Evolutionary conservation across 805 yeast genomes (phyloP), one percentile per base, ranked within the genome.

Genomic region (Ogataea salicorniae): DNA sequence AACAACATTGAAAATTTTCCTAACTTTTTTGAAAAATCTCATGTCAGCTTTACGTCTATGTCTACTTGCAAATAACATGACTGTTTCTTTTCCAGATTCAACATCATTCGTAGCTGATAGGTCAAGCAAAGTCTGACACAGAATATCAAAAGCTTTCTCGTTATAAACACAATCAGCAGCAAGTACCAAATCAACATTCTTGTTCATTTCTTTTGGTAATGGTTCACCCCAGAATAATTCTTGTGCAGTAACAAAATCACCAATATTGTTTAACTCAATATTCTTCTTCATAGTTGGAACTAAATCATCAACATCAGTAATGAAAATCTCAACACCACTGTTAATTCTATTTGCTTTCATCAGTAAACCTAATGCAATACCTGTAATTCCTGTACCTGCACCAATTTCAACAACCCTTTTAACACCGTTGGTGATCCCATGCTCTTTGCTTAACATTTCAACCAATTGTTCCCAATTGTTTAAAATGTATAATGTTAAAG

Each of bases 111-210:
- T 38, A 2, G 15, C 18, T 38, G 72, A 60, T 17, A 79, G 54
- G 48, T 76, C 78, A 34, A 76, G 49, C 31, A 79, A 59, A 0
- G 84, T 79, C 49, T 67, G 61, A 45, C 75, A 77, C 36, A 79
- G 57, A 37, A 78, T 55, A 5, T 80, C 81, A 55, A 80, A 79
- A 3, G 81, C 80, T 9, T 65, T 57, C 53, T 78, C 84, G 26
- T 75, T 63, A 48, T 79, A 79, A 14, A 80, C 83, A 59, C 83
- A 79, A 58, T 79, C 84, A 0, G 84, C 84, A 5, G 83, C 84
- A 22, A 79, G 56, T 2, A 79, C 61, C 5, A 78, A 61, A 58
- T 77, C 81, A 4, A 70, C 68, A 22, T 46, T 46, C 6, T 37
- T 33, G 13, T 47, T 36, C 11, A 72, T 64, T 45, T 66, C 69